Evolutionary conservation across 2,329 filamentous ascomycete species (phyloP).

Genomic region (Amylocarpus encephaloides): DNA sequence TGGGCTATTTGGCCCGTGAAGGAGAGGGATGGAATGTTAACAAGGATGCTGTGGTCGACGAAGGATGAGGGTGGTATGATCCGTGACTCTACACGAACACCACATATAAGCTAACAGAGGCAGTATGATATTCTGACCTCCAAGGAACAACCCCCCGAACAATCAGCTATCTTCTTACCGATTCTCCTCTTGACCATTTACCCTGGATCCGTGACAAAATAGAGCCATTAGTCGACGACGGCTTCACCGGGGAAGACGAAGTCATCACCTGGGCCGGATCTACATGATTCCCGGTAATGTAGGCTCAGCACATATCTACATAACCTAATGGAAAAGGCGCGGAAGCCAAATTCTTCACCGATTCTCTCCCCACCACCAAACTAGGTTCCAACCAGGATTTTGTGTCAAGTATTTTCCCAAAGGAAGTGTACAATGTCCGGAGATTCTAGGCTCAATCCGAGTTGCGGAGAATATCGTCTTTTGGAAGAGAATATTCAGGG

Average conservation of each 20-base stretch:
- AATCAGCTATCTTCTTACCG: constrained; percentile 16
- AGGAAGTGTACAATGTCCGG: constrained; percentile 27
- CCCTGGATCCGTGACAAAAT: constrained; percentile 24
- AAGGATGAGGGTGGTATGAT: constrained; percentile 13
- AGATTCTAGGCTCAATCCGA: constrained; percentile 43
- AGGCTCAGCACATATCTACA: constrained; percentile 19
- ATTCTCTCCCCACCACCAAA: background rate
- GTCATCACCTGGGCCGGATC: constrained; percentile 58
- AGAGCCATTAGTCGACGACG: constrained; percentile 33
- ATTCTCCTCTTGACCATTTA: constrained; percentile 20
- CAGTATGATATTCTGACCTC: constrained; percentile 18
- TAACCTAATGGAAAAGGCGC: constrained; percentile 15
- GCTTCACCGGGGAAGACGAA: constrained; percentile 66
- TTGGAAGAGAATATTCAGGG: constrained; percentile 34
- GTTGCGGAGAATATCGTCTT: constrained; percentile 55
- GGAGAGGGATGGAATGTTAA: constrained; percentile 12
- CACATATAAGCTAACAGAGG: background rate
- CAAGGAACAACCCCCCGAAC: constrained; percentile 23
- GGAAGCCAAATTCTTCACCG: constrained; percentile 3
- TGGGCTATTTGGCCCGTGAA: constrained; percentile 19
- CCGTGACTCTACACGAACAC: background rate
- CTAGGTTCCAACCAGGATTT: constrained; percentile 17
- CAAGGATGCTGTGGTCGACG: constrained; percentile 17
- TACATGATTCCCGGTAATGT: constrained; percentile 20
- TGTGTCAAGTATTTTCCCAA: constrained; percentile 21